Evolutionary conservation across 2,329 filamentous ascomycete species (phyloP).

Genomic region (Diplodia mutila): DNA sequence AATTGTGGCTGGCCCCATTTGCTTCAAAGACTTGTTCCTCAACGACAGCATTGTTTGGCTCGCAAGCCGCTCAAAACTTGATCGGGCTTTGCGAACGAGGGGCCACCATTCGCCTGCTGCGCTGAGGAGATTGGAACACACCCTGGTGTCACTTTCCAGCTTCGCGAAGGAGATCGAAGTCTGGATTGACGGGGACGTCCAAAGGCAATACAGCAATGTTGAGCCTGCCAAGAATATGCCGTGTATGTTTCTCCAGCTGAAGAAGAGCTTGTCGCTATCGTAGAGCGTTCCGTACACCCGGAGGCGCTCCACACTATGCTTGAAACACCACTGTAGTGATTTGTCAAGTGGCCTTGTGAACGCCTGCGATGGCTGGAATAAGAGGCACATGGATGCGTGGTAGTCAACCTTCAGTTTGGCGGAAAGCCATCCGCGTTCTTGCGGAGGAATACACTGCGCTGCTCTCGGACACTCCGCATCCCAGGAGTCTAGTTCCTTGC

Average conservation of each 20-base stretch:
- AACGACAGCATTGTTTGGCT: background rate
- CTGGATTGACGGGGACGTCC: slow-evolving; percentile 39
- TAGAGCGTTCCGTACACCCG: slow-evolving; percentile 41
- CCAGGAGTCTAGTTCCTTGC: slow-evolving; percentile 33
- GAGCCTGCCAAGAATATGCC: slow-evolving; percentile 45
- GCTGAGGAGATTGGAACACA: slow-evolving; percentile 44
- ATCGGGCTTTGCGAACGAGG: slow-evolving; percentile 31
- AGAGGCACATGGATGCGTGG: slow-evolving; percentile 40
- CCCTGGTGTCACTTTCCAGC: slow-evolving; percentile 35
- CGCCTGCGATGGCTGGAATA: slow-evolving; percentile 45
- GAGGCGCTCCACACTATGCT: slow-evolving; percentile 33
- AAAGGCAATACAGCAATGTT: slow-evolving; percentile 46
- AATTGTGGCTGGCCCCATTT: background rate
- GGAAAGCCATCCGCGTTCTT: slow-evolving; percentile 30
- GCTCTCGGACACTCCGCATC: slow-evolving; percentile 26
- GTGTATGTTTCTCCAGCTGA: slow-evolving; percentile 45
- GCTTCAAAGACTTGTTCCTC: background rate
- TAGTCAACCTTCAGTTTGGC: slow-evolving; percentile 41
- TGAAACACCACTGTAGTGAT: slow-evolving; percentile 39
- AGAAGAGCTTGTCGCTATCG: slow-evolving; percentile 37
- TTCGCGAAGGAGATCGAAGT: slow-evolving; percentile 32
- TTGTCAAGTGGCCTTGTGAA: slow-evolving; percentile 37
- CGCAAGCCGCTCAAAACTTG: background rate
- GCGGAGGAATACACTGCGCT: background rate
- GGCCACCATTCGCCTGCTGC: slow-evolving; percentile 49